Percentiles rank a stretch among this genome's conserved stretches.
Conservation (phyloP, 805 yeast species). For the Ogataea degrootiae region DNA sequence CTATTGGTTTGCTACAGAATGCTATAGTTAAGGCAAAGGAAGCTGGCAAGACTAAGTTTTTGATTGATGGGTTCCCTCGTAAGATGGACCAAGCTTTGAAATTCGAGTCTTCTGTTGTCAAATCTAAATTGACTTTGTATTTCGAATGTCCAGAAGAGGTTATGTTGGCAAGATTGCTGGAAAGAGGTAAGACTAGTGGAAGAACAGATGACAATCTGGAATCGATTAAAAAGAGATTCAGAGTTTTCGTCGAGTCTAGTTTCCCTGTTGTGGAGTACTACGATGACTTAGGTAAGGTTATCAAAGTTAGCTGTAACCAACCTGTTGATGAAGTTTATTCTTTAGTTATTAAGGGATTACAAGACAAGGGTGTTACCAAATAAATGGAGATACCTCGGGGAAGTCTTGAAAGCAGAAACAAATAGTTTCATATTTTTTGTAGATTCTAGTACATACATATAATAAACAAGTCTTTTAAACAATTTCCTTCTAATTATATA, state of each 20-base stretch:
- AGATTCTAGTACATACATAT: neutral
- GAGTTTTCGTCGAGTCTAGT: constrained; percentile 78
- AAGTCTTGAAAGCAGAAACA: neutral
- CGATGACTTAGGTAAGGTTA: constrained; percentile 68
- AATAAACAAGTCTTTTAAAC: no score
- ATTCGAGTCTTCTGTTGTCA: constrained; percentile 77
- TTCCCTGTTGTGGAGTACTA: constrained; percentile 91
- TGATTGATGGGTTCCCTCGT: constrained; percentile 96
- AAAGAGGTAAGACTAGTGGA: constrained; percentile 93
- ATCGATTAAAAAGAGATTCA: constrained; percentile 84
- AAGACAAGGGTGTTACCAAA: constrained; percentile 32
- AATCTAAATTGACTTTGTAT: constrained; percentile 64
- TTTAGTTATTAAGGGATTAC: constrained; percentile 63
- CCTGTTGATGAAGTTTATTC: constrained; percentile 74
- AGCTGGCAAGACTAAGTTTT: constrained; percentile 54
- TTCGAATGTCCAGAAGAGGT: constrained; percentile 79
- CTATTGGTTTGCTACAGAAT: constrained; percentile 74
- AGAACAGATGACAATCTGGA: constrained; percentile 91
- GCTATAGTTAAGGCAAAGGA: constrained; percentile 58
- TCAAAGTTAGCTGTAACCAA: constrained; percentile 72
- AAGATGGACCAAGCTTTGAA: constrained; percentile 97
- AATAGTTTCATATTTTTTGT: neutral
- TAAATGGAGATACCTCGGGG: neutral
- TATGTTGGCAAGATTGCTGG: constrained; percentile 79
- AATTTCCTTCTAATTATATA: no score